Evolutionary conservation across 805 yeast species (phyloP).

Genomic region (Lipomyces oligophaga): DNA sequence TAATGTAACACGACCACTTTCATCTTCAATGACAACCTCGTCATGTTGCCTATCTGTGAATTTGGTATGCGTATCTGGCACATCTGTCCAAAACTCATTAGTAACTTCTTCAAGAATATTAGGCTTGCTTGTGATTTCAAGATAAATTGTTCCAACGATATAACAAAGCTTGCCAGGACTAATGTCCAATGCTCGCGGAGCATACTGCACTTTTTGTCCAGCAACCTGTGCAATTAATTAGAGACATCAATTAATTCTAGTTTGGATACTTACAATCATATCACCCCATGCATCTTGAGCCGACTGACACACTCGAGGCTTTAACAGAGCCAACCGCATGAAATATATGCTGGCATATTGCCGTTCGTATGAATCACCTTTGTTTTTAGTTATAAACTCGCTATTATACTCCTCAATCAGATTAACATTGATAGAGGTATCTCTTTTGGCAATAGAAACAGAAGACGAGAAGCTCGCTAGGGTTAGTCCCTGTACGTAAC

Average conservation of each 20-base stretch:
- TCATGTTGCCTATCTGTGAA: slow-evolving; percentile 56
- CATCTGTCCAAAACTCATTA: slow-evolving; percentile 42
- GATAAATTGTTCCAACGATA: slow-evolving; percentile 82
- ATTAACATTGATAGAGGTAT: too few species aligned
- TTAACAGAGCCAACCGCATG: slow-evolving; percentile 48
- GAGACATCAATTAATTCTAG: neutral
- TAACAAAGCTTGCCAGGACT: slow-evolving; percentile 60
- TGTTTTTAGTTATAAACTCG: slow-evolving; percentile 3
- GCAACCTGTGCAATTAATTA: slow-evolving; percentile 38
- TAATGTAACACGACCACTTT: slow-evolving; percentile 77
- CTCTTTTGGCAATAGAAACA: too few species aligned
- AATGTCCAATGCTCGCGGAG: slow-evolving; percentile 59
- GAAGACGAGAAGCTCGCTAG: too few species aligned
- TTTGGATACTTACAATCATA: slow-evolving; percentile 38
- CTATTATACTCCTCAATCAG: slow-evolving; percentile 13
- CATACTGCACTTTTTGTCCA: slow-evolving; percentile 42
- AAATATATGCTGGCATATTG: slow-evolving; percentile 61
- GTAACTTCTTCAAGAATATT: slow-evolving; percentile 80
- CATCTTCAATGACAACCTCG: slow-evolving; percentile 79
- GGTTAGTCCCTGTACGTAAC: too few species aligned
- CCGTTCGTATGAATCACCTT: slow-evolving; percentile 43
- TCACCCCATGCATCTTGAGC: slow-evolving; percentile 57
- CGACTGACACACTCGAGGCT: slow-evolving; percentile 46
- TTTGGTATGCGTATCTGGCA: slow-evolving; percentile 41
- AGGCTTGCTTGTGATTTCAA: slow-evolving; percentile 81